phyloP scores from a whole-genome alignment of 495 filamentous ascomycete species.

The Letharia lupina region DNA sequence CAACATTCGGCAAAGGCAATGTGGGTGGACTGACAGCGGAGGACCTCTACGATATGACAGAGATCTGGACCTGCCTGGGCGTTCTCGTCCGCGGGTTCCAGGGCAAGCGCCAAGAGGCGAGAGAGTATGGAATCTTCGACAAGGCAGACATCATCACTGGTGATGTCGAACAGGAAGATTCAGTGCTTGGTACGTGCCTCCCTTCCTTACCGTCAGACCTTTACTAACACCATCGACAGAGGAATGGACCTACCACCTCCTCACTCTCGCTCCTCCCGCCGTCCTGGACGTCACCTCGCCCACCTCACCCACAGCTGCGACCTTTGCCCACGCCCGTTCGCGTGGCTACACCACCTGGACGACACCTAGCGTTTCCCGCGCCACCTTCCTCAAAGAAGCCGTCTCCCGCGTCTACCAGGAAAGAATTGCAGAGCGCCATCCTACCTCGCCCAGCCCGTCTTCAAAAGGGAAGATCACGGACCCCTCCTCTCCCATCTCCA shows the following conservation, averaged over 20 bases:
- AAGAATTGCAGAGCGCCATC: conserved; percentile 30
- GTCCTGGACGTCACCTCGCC: conserved; percentile 48
- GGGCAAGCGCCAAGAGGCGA: conserved; percentile 47
- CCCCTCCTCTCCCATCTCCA: conserved; percentile 15
- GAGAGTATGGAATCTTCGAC: conserved; percentile 49
- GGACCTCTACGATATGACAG: conserved; percentile 57
- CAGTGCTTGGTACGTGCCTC: conserved; percentile 42
- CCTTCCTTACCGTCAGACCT: not conserved
- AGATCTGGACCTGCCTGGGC: conserved; percentile 57
- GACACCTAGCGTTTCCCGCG: conserved; percentile 40
- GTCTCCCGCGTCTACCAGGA: conserved; percentile 52
- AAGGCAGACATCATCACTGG: conserved; percentile 36
- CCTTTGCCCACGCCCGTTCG: conserved; percentile 44
- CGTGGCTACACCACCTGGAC: conserved; percentile 53
- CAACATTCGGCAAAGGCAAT: conserved; percentile 54
- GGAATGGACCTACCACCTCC: conserved; percentile 55
- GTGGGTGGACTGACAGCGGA: conserved; percentile 43
- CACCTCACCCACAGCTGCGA: conserved; percentile 37
- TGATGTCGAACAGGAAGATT: conserved; percentile 47
- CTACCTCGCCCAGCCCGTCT: conserved; percentile 19
- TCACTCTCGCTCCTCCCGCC: conserved; percentile 51
- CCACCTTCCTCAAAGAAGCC: conserved; percentile 56
- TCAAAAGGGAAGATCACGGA: conserved; percentile 10
- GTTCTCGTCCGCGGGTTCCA: conserved; percentile 51
- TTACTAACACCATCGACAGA: conserved; percentile 39